Conservation (phyloP, 257 asterid genomes). For the Solanum bulbocastanum region DNA sequence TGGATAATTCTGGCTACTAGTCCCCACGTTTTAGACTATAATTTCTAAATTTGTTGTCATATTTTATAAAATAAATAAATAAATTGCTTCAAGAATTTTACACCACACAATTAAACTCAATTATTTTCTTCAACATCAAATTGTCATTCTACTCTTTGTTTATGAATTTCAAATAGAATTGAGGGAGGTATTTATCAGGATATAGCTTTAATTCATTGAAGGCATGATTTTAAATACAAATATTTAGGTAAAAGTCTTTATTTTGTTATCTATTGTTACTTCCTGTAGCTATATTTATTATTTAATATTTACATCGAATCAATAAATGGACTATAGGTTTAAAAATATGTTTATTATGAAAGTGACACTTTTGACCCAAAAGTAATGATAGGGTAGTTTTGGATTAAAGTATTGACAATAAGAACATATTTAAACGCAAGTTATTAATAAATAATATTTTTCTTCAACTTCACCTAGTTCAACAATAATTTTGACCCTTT, state of each 20-base stretch:
- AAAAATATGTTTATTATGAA: no score
- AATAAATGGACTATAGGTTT: not conserved
- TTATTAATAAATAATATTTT: no score
- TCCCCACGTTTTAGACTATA: not conserved
- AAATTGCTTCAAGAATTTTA: not conserved
- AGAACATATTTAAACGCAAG: no score
- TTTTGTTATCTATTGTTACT: no score
- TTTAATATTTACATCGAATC: not conserved
- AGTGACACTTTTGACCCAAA: not conserved
- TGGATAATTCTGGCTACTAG: not conserved
- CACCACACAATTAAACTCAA: not conserved
- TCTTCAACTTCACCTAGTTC: no score
- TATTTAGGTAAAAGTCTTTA: no score
- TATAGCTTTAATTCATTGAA: no score
- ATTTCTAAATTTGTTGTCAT: not conserved
- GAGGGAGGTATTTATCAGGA: not conserved
- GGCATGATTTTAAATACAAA: no score
- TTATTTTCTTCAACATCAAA: not conserved
- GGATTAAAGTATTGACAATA: no score
- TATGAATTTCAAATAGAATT: not conserved
- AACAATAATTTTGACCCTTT: not conserved
- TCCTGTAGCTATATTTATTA: not conserved
- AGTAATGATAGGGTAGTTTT: fast-evolving
- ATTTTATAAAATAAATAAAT: not conserved
- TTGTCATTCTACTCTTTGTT: not conserved